phyloP scores from a whole-genome alignment of 768 basidiomycete species.

The Lactarius trivialis region DNA sequence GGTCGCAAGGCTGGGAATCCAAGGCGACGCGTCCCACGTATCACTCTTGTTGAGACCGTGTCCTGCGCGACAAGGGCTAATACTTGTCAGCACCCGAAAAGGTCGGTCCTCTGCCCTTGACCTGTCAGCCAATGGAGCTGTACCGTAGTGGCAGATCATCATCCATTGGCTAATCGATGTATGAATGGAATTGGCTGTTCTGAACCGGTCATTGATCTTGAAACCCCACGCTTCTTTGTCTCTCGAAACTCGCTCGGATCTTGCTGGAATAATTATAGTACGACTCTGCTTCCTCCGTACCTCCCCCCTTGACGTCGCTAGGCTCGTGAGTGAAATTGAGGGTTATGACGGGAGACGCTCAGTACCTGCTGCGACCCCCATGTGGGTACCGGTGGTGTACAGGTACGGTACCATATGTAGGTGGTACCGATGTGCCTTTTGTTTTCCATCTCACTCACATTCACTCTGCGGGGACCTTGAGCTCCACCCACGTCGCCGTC shows the following conservation, averaged over 20 bases:
- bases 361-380: background rate
- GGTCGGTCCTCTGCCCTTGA: background rate
- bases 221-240: background rate
- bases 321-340: background rate
- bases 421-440: background rate
- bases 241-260: background rate
- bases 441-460: background rate
- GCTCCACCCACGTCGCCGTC: background rate
- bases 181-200: background rate
- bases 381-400: background rate
- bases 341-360: background rate
- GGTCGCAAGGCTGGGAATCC: background rate
- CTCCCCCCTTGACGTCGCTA: background rate
- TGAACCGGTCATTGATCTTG: background rate
- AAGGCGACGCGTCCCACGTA: background rate
- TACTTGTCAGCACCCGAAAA: constrained; percentile 12
- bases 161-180: background rate
- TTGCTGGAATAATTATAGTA: background rate
- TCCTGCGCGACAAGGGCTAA: background rate
- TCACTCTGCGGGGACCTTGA: background rate
- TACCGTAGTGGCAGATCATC: background rate
- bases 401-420: background rate
- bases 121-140: background rate
- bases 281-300: background rate
- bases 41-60: background rate